These are phyloP conservation scores for Ceratocystis diversiconidia DNA, from an alignment of 2,329 filamentous ascomycete species.

Conservation along the genomic window DNA sequence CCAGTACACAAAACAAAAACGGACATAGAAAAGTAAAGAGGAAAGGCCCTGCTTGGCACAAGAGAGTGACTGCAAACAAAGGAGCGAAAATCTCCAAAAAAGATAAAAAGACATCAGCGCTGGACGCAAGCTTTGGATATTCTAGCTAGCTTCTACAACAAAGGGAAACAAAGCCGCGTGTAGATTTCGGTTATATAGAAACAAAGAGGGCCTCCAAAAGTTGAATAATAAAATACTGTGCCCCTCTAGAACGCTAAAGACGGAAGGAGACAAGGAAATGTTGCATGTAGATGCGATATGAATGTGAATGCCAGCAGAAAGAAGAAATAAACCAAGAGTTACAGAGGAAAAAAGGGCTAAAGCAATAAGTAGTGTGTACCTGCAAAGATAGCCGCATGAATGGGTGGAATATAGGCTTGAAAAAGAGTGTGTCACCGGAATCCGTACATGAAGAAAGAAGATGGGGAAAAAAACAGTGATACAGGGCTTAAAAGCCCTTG, in stretches of 20 bases:
- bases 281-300: neutral
- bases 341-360: neutral
- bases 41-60: neutral
- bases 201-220: too few species aligned
- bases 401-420: neutral
- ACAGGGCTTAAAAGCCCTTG: conserved; percentile 36
- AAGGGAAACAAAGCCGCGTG: neutral
- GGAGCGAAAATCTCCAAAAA: neutral
- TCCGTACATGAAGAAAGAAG: too few species aligned
- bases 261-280: neutral
- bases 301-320: neutral
- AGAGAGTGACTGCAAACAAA: neutral
- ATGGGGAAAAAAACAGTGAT: too few species aligned
- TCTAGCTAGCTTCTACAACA: neutral
- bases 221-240: too few species aligned
- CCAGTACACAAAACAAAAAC: neutral
- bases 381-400: neutral
- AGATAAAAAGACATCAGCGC: neutral
- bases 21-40: neutral
- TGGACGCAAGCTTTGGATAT: neutral
- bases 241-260: neutral
- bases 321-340: neutral
- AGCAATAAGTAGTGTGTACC: neutral
- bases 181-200: neutral
- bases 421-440: neutral